Percentiles rank a stretch among this genome's conserved stretches.
Conservation (phyloP, 345 rosid genomes). For the Noccaea bulbosa region DNA sequence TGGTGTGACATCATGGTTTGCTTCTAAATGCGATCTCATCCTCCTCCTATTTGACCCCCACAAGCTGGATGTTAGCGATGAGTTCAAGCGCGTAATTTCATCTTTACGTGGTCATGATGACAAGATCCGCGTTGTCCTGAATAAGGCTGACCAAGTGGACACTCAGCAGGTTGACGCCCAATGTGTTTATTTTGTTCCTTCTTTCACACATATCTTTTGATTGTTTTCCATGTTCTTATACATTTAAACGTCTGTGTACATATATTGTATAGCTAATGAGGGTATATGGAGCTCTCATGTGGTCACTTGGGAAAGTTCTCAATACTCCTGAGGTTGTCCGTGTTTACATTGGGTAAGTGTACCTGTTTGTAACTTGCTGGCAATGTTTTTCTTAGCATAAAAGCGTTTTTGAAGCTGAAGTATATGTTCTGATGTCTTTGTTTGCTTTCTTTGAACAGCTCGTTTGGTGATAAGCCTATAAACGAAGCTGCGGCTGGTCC, state of each 20-base stretch:
- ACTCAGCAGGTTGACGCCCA: slow-evolving; percentile 70
- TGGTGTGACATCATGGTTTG: slow-evolving; percentile 97
- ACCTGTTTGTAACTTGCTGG: slow-evolving; percentile 14
- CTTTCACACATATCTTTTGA: neutral
- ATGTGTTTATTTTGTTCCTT: slow-evolving; percentile 16
- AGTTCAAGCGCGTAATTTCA: slow-evolving; percentile 94
- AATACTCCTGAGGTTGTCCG: slow-evolving; percentile 94
- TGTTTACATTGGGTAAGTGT: slow-evolving; percentile 86
- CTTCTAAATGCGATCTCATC: slow-evolving; percentile 95
- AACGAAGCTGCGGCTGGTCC: slow-evolving; percentile 80
- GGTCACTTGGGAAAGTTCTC: slow-evolving; percentile 98
- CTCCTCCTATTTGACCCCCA: slow-evolving; percentile 95
- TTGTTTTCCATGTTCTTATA: slow-evolving; percentile 10
- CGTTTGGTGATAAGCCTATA: slow-evolving; percentile 92
- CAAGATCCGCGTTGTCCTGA: slow-evolving; percentile 94
- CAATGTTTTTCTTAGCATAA: slow-evolving; percentile 1
- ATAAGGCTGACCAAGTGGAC: slow-evolving; percentile 95
- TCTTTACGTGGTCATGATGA: slow-evolving; percentile 96
- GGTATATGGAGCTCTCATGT: slow-evolving; percentile 97
- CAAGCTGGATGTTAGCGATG: slow-evolving; percentile 94
- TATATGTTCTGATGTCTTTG: slow-evolving; percentile 20
- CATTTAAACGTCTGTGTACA: slow-evolving; percentile 14
- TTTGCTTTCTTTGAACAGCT: slow-evolving; percentile 53
- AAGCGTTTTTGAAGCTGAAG: slow-evolving; percentile 21
- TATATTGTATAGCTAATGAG: slow-evolving; percentile 77